Evolutionary conservation across 2,329 filamentous ascomycete genomes (phyloP), one percentile per base, ranked within the genome.

Genomic region (Ophiostoma angusticollis): DNA sequence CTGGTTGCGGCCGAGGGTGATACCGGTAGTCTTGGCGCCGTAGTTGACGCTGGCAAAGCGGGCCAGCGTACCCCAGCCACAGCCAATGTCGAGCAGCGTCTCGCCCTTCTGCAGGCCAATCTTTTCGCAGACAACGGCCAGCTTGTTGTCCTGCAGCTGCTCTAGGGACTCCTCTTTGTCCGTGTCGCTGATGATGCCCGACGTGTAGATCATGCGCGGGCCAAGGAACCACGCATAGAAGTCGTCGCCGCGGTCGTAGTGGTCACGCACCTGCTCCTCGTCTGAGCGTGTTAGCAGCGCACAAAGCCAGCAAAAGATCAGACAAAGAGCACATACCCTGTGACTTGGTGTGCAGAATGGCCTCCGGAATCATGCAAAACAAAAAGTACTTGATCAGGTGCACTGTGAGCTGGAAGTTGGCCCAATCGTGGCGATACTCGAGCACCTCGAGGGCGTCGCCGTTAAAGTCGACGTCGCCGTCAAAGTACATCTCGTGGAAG

Each of bases 161-260:
- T 98, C 91, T 19, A 98, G 80, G 24, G 78, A 75, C 66, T 96
- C 91, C 64, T 96, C 91, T 50, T 70, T 72, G 62, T 80, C 78
- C 59, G 84, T 74, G 60, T 96, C 86, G 45, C 82, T 81, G 58
- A 98, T 93, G 54, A 98, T 70, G 53, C 91, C 91, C 36, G 84
- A 93, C 37, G 91, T 98, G 69, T 96, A 96, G 63, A 96, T 85
- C 91, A 96, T 98, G 56, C 89, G 87, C 43, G 89, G 89, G 45
- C 91, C 91, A 47, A 96, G 75, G 73, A 96, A 96, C 86, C 87
- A 98, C 59, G 77, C 81, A 70, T 98, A 98, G 67, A 95, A 94
- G 64, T 96, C 91, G 59, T 98, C 86, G 56, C 91, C 91, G 49
- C 86, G 80, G 71, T 96, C 91, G 63, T 98, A 98, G 68, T 95